Base-by-base conservation (phyloP, 106 monocot genomes). In the Dioscorea dumetorum region DNA sequence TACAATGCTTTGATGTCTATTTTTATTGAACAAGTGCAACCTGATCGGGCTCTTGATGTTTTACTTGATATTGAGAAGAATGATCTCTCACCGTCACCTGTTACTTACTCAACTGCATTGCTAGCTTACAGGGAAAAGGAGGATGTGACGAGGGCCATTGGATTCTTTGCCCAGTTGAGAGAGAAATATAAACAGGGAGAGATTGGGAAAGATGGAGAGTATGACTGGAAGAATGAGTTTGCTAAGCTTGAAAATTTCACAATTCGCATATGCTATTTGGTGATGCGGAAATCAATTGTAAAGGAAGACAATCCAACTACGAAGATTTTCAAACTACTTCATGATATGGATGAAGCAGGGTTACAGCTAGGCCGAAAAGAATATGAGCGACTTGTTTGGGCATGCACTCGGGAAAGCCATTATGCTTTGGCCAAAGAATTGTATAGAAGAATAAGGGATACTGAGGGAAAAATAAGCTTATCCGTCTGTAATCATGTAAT, bases 401-500 rank as follows among this genome's bases (percentile, higher is more conserved):
- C 91, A n/a, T 97, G 97, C 63, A 97, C 84, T 8, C 53, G 50
- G 1, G 82, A 76, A 52, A 67, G 24, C 12, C 92, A 97, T 67
- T 87, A 92, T 63, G 60, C 33, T 5, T 74, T 92, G 50, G 91
- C 82, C 16, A 81, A 64, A 69, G 92, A 97, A 72, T 62, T 97
- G 67, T 92, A 92, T 58, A 62, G 57, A 61, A 80, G 92, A 67
- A 72, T 90, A 76, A 80, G 97, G 62, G 89, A 89, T 60, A 58
- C 35, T 65, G 74, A 72, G 1, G 33, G 15, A 23, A 84, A 65
- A 4, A 84, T 89, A 67, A 92, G 89, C 64, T 73, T 97, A 68
- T 89, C 97, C 2, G 89, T 85, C 3, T 97, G 92, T 58, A 92
- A 97, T 67, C 91, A 89, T 75, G 69, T 87, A 9, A 97, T 97